Evolutionary conservation across 202 grass and related monocot genomes (phyloP).

Genomic region (Tripidium arundinaceum): DNA sequence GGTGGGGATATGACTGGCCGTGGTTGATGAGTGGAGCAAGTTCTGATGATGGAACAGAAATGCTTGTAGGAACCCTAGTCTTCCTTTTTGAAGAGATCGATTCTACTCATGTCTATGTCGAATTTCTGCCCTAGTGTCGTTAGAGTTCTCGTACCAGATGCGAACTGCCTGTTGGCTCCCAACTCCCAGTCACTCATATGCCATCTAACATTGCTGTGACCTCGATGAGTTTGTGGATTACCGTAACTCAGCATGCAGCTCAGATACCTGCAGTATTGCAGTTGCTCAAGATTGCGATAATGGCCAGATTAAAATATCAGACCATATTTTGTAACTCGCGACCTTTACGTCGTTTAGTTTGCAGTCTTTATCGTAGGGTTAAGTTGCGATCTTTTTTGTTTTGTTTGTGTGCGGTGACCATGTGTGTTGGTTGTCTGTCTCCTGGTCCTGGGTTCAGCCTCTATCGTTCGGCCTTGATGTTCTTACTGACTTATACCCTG

Average conservation of each 20-base stretch:
- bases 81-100: background rate
- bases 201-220: background rate
- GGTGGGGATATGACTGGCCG: conserved; percentile 9
- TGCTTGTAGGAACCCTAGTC: background rate
- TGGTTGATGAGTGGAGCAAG: conserved; percentile 18
- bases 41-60: conserved; percentile 12
- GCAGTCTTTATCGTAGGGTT: background rate
- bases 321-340: background rate
- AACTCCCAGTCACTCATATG: conserved; percentile 4
- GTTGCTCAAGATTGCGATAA: background rate
- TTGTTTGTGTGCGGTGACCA: no score
- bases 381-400: background rate
- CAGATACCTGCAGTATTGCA: conserved; percentile 4
- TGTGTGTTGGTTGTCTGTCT: background rate
- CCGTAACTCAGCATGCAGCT: background rate
- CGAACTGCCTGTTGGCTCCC: background rate
- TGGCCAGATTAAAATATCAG: background rate
- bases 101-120: background rate
- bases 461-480: no score
- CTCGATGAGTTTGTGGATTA: background rate
- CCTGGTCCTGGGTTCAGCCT: background rate
- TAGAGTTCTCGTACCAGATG: background rate
- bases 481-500: no score
- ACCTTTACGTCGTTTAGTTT: background rate
- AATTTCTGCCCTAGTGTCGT: background rate